Conservation (phyloP, 495 filamentous ascomycete species). For the Aspergillus steynii region DNA sequence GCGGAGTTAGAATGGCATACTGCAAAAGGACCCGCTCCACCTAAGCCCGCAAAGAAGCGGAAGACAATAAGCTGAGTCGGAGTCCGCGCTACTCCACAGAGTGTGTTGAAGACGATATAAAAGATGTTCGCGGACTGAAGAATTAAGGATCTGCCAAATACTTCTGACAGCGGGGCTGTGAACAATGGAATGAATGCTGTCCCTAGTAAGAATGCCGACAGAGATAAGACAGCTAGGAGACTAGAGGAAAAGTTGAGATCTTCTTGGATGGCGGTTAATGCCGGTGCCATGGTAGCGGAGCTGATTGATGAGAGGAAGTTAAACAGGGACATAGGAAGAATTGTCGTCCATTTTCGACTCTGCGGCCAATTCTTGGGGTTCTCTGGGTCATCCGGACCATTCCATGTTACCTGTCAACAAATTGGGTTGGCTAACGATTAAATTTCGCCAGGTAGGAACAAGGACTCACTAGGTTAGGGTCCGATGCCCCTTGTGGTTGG, state of each 20-base stretch:
- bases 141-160: conserved; percentile 57
- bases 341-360: conserved; percentile 7
- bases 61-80: conserved; percentile 47
- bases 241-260: conserved; percentile 55
- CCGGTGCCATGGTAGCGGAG: conserved; percentile 66
- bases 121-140: conserved; percentile 52
- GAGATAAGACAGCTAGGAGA: conserved; percentile 45
- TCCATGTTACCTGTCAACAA: conserved; percentile 7
- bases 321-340: conserved; percentile 13
- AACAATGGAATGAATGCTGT: conserved; percentile 51
- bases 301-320: conserved; percentile 44
- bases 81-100: conserved; percentile 51
- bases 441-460: too few relatives aligned
- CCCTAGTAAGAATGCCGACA: conserved; percentile 54
- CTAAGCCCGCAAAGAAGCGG: conserved; percentile 52
- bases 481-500: too few relatives aligned
- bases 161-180: conserved; percentile 58
- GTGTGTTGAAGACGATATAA: conserved; percentile 56
- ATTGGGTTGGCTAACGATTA: too few relatives aligned
- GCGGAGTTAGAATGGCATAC: conserved; percentile 4
- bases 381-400: conserved; percentile 9
- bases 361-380: conserved; percentile 12
- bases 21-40: conserved; percentile 43
- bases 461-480: too few relatives aligned
- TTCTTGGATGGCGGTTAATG: conserved; percentile 45